These are phyloP conservation scores for Rutstroemia sp. DNA, from an alignment of 2,329 filamentous ascomycete species.

Conservation along the genomic window DNA sequence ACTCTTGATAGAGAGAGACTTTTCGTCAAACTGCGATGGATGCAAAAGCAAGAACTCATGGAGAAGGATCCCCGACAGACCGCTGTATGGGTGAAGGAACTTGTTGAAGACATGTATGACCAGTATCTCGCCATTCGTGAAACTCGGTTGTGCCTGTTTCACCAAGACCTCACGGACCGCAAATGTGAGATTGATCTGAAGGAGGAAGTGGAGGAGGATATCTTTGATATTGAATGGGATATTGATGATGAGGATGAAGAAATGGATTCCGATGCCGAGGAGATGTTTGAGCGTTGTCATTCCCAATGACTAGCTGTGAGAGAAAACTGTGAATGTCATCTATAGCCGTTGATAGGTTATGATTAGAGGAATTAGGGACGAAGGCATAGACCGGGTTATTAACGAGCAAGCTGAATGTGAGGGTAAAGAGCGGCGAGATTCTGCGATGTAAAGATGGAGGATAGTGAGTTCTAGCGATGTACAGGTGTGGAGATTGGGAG, in stretches of 20 bases:
- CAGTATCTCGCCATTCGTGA: background rate
- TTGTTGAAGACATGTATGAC: slow-evolving; percentile 5
- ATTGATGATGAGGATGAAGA: background rate
- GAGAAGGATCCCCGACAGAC: background rate
- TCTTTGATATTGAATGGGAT: background rate
- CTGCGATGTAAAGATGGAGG: too few species aligned
- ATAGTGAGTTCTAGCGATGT: too few species aligned
- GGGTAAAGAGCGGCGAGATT: too few species aligned
- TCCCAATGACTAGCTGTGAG: too few species aligned
- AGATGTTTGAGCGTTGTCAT: background rate
- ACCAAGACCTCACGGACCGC: background rate
- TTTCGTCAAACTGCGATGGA: slow-evolving; percentile 7
- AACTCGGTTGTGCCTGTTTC: background rate
- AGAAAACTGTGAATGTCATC: too few species aligned
- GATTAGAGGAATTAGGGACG: too few species aligned
- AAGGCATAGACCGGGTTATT: too few species aligned
- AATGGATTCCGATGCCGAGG: background rate
- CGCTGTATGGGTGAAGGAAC: background rate
- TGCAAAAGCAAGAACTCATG: background rate
- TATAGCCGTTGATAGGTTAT: too few species aligned
- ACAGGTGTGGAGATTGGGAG: too few species aligned
- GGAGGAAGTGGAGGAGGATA: background rate
- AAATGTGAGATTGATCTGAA: slow-evolving; percentile 1
- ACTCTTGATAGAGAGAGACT: background rate
- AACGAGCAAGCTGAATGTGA: too few species aligned